These are phyloP conservation scores for Barnettozyma californica DNA, from an alignment of 805 yeast species.

Conservation along the genomic window DNA sequence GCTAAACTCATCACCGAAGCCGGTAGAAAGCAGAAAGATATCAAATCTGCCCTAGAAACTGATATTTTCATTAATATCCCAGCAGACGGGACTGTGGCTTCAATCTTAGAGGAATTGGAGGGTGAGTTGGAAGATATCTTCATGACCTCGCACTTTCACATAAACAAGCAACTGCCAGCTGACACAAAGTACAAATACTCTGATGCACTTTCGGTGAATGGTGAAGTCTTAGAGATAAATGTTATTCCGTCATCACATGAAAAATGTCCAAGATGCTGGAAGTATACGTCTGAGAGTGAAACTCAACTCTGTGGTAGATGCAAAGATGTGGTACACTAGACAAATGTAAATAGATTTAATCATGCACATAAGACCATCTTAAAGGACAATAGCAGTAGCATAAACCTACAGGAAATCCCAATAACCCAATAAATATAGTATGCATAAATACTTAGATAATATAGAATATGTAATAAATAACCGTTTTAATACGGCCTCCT, in stretches of 20 bases:
- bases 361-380: background rate
- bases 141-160: constrained; percentile 55
- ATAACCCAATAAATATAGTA: background rate
- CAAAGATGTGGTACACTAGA: constrained; percentile 29
- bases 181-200: constrained; percentile 24
- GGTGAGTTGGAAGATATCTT: constrained; percentile 51
- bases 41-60: constrained; percentile 57
- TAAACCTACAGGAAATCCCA: background rate
- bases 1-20: constrained; percentile 49
- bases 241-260: constrained; percentile 41
- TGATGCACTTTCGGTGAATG: constrained; percentile 27
- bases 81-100: constrained; percentile 12
- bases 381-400: too few relatives aligned
- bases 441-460: background rate
- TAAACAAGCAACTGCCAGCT: constrained; percentile 25
- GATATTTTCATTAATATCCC: constrained; percentile 34
- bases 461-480: background rate
- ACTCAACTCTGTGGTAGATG: constrained; percentile 67
- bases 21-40: constrained; percentile 44
- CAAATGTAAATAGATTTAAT: background rate
- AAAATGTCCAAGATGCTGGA: constrained; percentile 97
- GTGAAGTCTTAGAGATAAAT: constrained; percentile 26
- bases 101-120: constrained; percentile 19
- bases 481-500: background rate
- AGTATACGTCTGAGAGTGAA: constrained; percentile 47